A percentile compares a stretch with the other conserved stretches of the same genome.
These are phyloP conservation scores for Beverwykella pulmonaria DNA, from an alignment of 495 filamentous ascomycete species.

Conservation along the genomic window DNA sequence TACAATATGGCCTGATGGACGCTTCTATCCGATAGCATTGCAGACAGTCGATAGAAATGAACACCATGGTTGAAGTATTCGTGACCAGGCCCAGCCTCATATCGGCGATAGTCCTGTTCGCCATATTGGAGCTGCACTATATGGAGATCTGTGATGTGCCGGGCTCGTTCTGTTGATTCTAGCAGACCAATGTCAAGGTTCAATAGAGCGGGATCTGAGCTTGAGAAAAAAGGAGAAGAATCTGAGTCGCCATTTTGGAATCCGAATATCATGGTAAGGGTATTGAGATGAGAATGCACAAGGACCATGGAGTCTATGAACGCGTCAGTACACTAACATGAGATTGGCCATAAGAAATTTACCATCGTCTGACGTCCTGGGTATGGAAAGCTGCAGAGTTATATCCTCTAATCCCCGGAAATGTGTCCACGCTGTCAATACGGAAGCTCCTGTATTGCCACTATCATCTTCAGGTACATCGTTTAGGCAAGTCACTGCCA, in stretches of 20 bases:
- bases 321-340: too few species aligned
- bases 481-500: constrained; percentile 24
- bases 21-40: constrained; percentile 27
- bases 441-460: constrained; percentile 33
- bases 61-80: constrained; percentile 17
- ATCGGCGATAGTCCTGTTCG: neutral
- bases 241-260: constrained; percentile 19
- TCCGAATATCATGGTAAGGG: constrained; percentile 36
- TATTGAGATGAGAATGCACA: constrained; percentile 39
- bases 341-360: constrained; percentile 6
- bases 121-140: neutral
- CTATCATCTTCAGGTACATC: constrained; percentile 4
- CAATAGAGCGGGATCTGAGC: constrained; percentile 20
- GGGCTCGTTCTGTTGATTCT: neutral
- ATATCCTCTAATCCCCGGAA: constrained; percentile 46
- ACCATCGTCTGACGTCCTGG: constrained; percentile 13
- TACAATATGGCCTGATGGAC: constrained; percentile 22
- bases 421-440: constrained; percentile 52
- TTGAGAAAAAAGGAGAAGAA: constrained; percentile 1
- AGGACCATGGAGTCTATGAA: constrained; percentile 35
- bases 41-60: constrained; percentile 33
- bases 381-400: constrained; percentile 24
- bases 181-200: constrained; percentile 7
- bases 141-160: constrained; percentile 12
- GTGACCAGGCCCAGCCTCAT: constrained; percentile 7